phyloP scores from a whole-genome alignment of 177 flowering plant species.

The Vitis hybrid region DNA sequence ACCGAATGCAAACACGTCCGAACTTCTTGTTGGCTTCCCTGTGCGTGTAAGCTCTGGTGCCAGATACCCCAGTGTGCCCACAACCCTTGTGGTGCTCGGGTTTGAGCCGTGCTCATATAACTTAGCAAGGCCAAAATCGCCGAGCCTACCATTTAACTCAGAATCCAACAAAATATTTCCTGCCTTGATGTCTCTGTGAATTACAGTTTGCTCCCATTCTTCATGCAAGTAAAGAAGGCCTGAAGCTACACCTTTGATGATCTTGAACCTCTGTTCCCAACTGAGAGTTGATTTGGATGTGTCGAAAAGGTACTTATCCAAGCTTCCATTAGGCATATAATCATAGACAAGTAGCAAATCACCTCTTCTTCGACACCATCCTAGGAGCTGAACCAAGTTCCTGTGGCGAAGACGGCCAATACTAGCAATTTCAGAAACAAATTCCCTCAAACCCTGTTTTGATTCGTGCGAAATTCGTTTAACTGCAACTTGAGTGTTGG shows the following conservation, averaged over 20 bases:
- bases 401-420: conserved; percentile 72
- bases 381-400: conserved; percentile 64
- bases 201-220: conserved; percentile 73
- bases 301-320: conserved; percentile 60
- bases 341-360: conserved; percentile 73
- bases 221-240: conserved; percentile 75
- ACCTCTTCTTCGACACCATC: conserved; percentile 65
- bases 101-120: conserved; percentile 63
- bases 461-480: conserved; percentile 70
- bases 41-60: conserved; percentile 78
- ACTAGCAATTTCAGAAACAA: conserved; percentile 59
- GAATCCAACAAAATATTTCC: conserved; percentile 66
- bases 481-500: conserved; percentile 55
- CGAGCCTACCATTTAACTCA: conserved; percentile 55
- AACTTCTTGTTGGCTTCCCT: conserved; percentile 60
- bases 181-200: conserved; percentile 73
- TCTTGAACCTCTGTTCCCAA: conserved; percentile 69
- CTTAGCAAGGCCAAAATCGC: conserved; percentile 75
- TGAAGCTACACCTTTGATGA: conserved; percentile 68
- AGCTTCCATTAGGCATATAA: conserved; percentile 78
- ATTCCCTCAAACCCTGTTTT: conserved; percentile 63
- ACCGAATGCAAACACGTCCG: conserved; percentile 77
- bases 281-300: conserved; percentile 35
- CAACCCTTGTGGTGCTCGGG: conserved; percentile 65
- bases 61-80: conserved; percentile 74